Evolutionary conservation across 106 monocot genomes (phyloP).

Genomic region (Dendrobium catenatum): DNA sequence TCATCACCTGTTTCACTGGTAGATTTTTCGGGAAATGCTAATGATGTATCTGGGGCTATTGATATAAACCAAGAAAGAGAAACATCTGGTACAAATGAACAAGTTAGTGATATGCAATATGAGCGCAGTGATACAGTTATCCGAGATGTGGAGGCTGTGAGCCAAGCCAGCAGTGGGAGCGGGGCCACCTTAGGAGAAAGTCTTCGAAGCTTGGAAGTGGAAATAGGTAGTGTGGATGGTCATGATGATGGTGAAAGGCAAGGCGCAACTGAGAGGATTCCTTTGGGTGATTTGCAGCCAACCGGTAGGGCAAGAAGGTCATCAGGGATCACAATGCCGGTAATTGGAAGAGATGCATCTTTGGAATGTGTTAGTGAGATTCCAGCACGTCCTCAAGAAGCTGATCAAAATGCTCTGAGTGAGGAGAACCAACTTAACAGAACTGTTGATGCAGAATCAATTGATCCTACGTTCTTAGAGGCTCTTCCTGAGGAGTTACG

Average conservation of each 20-base stretch:
- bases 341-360: slow-evolving; percentile 48
- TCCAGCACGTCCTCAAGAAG: slow-evolving; percentile 42
- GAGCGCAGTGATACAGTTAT: slow-evolving; percentile 60
- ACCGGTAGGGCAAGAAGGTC: slow-evolving; percentile 44
- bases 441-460: slow-evolving; percentile 46
- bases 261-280: slow-evolving; percentile 28
- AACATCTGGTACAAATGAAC: slow-evolving; percentile 43
- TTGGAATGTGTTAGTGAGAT: slow-evolving; percentile 89
- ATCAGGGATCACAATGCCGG: slow-evolving; percentile 26
- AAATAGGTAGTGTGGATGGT: slow-evolving; percentile 97
- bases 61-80: slow-evolving; percentile 34
- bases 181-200: slow-evolving; percentile 75
- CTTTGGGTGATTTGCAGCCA: slow-evolving; percentile 49
- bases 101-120: slow-evolving; percentile 82
- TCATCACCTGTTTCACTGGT: slow-evolving; percentile 24
- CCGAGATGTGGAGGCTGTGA: slow-evolving; percentile 90
- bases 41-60: slow-evolving; percentile 18
- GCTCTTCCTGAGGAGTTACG: slow-evolving; percentile 94
- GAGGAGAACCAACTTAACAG: slow-evolving; percentile 45
- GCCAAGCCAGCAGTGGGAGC: slow-evolving; percentile 94
- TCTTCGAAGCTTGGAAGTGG: slow-evolving; percentile 91
- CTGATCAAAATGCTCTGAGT: slow-evolving; percentile 26
- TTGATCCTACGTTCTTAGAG: slow-evolving; percentile 97
- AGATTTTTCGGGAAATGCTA: slow-evolving; percentile 16
- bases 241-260: slow-evolving; percentile 92